phyloP scores from a whole-genome alignment of 2,329 filamentous ascomycete species.

The Neonectria neomacrospora region DNA sequence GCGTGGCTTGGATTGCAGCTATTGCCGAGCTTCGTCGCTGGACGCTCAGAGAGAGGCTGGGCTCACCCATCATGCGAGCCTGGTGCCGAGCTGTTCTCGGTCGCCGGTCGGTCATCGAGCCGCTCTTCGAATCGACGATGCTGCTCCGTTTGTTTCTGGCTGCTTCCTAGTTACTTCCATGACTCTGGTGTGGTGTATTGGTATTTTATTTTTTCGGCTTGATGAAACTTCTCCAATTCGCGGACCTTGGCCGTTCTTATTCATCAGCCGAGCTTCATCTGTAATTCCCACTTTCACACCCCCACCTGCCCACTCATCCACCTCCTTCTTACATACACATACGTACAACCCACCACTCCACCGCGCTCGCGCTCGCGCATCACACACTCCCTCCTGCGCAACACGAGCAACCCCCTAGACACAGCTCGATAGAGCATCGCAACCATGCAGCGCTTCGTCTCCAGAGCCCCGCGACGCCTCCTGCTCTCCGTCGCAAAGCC shows the following conservation, averaged over 20 bases:
- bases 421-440: background rate
- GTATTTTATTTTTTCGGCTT: constrained; percentile 3
- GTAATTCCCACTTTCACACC: constrained; percentile 24
- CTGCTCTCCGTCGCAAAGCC: constrained; percentile 37
- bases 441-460: constrained; percentile 50
- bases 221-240: background rate
- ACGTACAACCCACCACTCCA: background rate
- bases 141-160: constrained; percentile 1
- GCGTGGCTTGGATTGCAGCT: background rate
- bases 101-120: constrained; percentile 38
- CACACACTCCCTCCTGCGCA: constrained; percentile 5
- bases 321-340: background rate
- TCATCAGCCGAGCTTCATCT: constrained; percentile 37
- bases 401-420: background rate
- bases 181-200: constrained; percentile 6
- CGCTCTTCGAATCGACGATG: background rate
- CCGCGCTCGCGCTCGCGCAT: background rate
- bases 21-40: constrained; percentile 3
- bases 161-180: constrained; percentile 7
- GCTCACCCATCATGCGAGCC: background rate
- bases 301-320: constrained; percentile 5
- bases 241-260: constrained; percentile 36
- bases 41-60: background rate
- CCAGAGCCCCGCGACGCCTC: constrained; percentile 46
- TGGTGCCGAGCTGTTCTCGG: constrained; percentile 30